phyloP scores from a whole-genome alignment of 306 rosid genomes.

The Vigna angularis region DNA sequence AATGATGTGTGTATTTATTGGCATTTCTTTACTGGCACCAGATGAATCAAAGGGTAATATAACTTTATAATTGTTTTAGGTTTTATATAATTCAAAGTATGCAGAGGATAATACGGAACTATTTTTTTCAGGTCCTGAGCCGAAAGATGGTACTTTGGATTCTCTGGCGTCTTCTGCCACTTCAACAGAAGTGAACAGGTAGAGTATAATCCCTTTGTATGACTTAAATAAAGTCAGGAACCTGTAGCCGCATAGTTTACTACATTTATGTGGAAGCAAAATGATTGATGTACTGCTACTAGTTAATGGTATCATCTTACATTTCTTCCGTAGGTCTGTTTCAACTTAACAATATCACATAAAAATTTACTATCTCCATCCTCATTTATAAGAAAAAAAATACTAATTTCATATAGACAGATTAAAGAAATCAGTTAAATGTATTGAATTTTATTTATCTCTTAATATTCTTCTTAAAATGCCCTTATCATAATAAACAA shows the following conservation, averaged over 20 bases:
- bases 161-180: constrained; percentile 65
- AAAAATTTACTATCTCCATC: neutral
- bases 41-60: constrained; percentile 89
- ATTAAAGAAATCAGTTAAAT: no score
- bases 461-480: no score
- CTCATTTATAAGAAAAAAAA: no score
- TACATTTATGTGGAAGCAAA: neutral
- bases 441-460: no score
- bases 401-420: no score
- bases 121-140: constrained; percentile 66
- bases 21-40: constrained; percentile 96
- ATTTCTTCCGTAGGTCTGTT: constrained; percentile 6
- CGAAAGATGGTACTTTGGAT: constrained; percentile 69
- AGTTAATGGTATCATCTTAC: neutral
- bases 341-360: neutral
- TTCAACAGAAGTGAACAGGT: constrained; percentile 80
- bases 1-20: constrained; percentile 85
- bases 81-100: constrained; percentile 26
- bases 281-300: constrained; percentile 31
- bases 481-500: no score
- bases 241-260: neutral
- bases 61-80: constrained; percentile 28
- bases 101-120: constrained; percentile 41
- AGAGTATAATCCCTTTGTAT: constrained; percentile 16
- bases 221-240: neutral